Percentiles rank a stretch among this genome's conserved stretches.
Conservation (phyloP, 1,284 basidiomycete genomes). For the Wallemia hederae region DNA sequence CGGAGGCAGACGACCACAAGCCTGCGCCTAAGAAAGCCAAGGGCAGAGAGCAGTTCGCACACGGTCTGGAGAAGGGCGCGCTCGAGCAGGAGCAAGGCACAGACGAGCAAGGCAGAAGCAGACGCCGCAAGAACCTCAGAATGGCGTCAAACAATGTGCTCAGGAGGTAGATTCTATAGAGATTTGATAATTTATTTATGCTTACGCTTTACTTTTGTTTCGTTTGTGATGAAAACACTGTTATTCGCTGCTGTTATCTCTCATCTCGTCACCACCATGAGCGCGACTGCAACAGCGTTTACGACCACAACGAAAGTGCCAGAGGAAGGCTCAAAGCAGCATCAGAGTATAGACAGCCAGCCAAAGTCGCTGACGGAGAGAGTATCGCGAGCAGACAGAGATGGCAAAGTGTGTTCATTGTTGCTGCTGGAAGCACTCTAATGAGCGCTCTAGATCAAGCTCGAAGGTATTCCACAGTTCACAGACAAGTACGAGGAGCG, state of each 20-base stretch:
- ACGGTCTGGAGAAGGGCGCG: background rate
- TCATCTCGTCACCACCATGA: background rate
- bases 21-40: background rate
- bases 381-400: background rate
- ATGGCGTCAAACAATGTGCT: background rate
- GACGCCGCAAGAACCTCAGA: background rate
- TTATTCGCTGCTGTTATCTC: no score
- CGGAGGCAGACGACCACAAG: background rate
- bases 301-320: background rate
- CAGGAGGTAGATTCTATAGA: background rate
- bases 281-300: background rate
- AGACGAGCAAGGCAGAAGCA: background rate
- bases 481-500: background rate
- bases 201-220: background rate
- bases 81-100: background rate
- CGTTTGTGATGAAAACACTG: no score
- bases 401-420: no score
- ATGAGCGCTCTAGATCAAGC: no score
- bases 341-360: background rate
- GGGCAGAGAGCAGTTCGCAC: background rate
- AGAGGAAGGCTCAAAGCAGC: background rate
- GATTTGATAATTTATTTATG: background rate
- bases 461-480: background rate
- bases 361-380: background rate
- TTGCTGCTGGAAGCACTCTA: no score